phyloP scores from a whole-genome alignment of 495 filamentous ascomycete species.

The Oleoguttula mirabilis region DNA sequence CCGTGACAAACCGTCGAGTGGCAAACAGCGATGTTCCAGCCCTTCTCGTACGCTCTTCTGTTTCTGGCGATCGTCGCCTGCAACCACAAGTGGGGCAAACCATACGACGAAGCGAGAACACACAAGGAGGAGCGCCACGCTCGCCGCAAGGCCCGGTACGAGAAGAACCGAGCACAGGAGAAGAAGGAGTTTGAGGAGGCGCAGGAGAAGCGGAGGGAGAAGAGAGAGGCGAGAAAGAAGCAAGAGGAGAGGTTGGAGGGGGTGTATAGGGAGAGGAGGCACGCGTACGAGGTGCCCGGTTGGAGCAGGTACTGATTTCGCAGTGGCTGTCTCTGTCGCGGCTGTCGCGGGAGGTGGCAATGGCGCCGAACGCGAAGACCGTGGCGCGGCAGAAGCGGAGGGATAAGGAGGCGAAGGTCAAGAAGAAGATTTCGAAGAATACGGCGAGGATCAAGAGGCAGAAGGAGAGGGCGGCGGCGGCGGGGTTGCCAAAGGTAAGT shows the following conservation, averaged over 20 bases:
- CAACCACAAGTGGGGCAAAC: conserved; percentile 9
- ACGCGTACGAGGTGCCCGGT: conserved; percentile 1
- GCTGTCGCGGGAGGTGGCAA: too few species aligned
- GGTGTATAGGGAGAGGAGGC: background rate
- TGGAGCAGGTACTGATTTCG: too few species aligned
- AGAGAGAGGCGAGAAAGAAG: background rate
- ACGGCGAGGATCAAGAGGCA: too few species aligned
- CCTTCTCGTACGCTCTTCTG: conserved; percentile 6
- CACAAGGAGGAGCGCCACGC: background rate
- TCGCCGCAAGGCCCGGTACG: background rate
- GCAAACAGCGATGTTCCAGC: conserved; percentile 4
- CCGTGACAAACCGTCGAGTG: too few species aligned
- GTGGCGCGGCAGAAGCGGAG: too few species aligned
- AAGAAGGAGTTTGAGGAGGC: background rate
- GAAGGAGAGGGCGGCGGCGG: too few species aligned
- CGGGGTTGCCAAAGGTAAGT: too few species aligned
- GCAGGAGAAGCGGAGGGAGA: conserved; percentile 1
- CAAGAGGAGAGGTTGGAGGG: conserved; percentile 5
- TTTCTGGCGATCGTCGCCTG: conserved; percentile 4
- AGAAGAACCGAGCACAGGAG: background rate
- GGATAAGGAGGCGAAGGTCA: too few species aligned
- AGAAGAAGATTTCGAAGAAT: too few species aligned
- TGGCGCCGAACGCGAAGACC: too few species aligned
- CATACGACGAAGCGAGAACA: conserved; percentile 1
- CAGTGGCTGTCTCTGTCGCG: too few species aligned